phyloP scores from a whole-genome alignment of 2,329 filamentous ascomycete genomes.

The Fusarium temperatum region DNA sequence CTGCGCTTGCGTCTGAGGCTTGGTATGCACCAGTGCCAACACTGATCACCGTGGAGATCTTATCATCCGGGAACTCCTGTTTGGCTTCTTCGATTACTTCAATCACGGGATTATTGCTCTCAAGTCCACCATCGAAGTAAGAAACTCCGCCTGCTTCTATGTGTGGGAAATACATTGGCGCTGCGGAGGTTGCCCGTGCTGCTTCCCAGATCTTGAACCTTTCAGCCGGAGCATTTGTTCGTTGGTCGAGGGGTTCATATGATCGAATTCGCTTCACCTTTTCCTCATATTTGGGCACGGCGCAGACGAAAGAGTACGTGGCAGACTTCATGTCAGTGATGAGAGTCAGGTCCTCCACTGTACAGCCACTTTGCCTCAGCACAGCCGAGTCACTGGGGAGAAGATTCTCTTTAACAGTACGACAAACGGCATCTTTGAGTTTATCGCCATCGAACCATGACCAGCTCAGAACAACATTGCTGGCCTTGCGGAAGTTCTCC shows the following conservation, averaged over 20 bases:
- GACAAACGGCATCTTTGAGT: not conserved
- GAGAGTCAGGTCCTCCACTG: not conserved
- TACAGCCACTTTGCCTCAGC: not conserved
- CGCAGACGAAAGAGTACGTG: not conserved
- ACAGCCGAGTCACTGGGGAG: not conserved
- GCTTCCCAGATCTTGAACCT: not conserved
- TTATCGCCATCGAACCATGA: not conserved
- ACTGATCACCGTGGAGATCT: not conserved
- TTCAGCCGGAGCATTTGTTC: not conserved
- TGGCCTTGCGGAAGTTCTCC: not conserved
- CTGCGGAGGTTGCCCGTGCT: not conserved
- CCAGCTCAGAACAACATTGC: not conserved
- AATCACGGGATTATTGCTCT: not conserved
- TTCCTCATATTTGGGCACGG: not conserved
- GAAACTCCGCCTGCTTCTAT: not conserved
- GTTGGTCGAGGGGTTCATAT: not conserved
- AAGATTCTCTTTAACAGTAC: not conserved
- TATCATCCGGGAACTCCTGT: not conserved
- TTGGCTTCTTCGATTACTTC: not conserved
- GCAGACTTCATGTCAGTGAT: not conserved
- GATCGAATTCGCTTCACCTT: not conserved
- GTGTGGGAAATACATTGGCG: not conserved
- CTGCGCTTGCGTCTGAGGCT: not conserved
- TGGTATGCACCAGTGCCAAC: not conserved
- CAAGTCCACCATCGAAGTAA: not conserved